phyloP scores from a whole-genome alignment of 176 grass and related monocot species.

The Alopecurus myosuroides region DNA sequence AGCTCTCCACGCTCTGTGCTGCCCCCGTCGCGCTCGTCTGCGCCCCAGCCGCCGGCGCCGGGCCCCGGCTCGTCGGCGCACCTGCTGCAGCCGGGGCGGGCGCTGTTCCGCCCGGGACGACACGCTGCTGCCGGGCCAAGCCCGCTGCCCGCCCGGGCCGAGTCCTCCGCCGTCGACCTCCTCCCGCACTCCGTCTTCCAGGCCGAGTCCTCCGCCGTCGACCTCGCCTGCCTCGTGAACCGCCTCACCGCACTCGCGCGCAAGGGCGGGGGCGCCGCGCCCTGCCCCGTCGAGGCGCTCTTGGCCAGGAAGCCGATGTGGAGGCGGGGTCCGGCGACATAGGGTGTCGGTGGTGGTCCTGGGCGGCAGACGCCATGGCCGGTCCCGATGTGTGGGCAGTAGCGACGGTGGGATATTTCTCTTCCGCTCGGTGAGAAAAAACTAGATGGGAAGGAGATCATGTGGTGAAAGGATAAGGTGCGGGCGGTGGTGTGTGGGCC shows the following conservation, averaged over 20 bases:
- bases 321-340: no score
- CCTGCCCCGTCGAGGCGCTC: slow-evolving; percentile 46
- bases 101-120: slow-evolving; percentile 59
- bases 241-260: slow-evolving; percentile 59
- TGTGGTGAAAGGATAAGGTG: no score
- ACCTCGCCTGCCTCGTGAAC: slow-evolving; percentile 86
- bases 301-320: no score
- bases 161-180: slow-evolving; percentile 73
- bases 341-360: no score
- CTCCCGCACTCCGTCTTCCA: slow-evolving; percentile 74
- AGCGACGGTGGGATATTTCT: no score
- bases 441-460: no score
- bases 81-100: slow-evolving; percentile 56
- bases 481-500: no score
- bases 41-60: background rate
- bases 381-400: no score
- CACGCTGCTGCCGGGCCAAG: slow-evolving; percentile 65
- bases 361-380: no score
- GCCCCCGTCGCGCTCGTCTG: slow-evolving; percentile 18
- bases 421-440: no score
- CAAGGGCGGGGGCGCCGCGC: slow-evolving; percentile 27
- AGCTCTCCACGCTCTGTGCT: slow-evolving; percentile 25
- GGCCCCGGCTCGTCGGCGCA: slow-evolving; percentile 44
- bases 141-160: no score
- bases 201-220: slow-evolving; percentile 71